Base-by-base conservation (phyloP, 805 yeast genomes). In the Candida taoyuanica region DNA sequence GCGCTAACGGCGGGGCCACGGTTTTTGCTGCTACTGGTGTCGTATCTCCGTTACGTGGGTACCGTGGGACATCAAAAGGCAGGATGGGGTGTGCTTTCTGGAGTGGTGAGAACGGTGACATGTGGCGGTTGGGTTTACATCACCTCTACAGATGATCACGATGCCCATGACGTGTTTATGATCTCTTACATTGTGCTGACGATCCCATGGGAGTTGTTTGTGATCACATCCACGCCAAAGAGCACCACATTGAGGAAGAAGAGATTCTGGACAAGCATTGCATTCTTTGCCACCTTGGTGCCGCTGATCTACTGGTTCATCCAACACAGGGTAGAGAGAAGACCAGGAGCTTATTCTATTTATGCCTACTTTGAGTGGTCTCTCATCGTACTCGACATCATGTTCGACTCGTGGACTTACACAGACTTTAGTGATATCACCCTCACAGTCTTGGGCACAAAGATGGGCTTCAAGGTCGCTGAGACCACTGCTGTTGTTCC, bases 111-210 rank as follows among this genome's bases (percentile, higher is more conserved):
- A 62, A 93, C 98, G 0, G 74, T 93, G 39, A 82, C 96, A 2
- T 93, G 98, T 56, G 98, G 98, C 56, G 98, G 98, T 11, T 93
- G 98, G 97, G 95, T 94, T 7, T 93, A 93, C 58, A 84, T 93
- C 46, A 93, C 98, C 2, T 85, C 96, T 6, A 87, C 97, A 1
- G 98, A 93, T 60, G 96, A 93, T 59, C 98, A 91, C 52, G 96
- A 91, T 62, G 79, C 82, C 67, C 98, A 93, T 59, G 98, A 93
- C 56, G 77, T 93, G 30, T 91, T 91, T 59, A 93, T 93, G 98
- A 87, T 93, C 44, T 59, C 82, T 19, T 93, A 93, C 63, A 83
- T 93, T 42, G 74, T 88, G 2, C 69, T 91, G 44, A 89, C 98
- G 2, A 68, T 91, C 27, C 98, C 98, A 2, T 93, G 97, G 96